phyloP scores from a whole-genome alignment of 2,329 filamentous ascomycete species.

The Westerdykella ornata region DNA sequence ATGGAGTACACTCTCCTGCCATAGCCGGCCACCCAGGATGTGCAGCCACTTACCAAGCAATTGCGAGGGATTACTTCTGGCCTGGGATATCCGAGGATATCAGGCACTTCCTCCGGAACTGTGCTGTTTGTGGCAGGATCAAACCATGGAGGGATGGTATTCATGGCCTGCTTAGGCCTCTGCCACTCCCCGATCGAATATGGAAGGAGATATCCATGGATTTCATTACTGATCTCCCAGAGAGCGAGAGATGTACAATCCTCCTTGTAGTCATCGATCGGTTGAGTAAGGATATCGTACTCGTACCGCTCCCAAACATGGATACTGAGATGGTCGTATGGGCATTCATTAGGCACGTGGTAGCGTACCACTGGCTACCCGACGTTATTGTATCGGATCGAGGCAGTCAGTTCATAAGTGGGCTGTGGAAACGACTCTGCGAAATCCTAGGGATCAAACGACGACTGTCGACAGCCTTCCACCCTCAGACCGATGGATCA shows the following conservation, averaged over 20 bases:
- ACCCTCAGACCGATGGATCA: background rate
- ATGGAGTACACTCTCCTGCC: constrained; percentile 1
- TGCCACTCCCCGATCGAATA: background rate
- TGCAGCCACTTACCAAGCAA: background rate
- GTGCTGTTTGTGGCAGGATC: background rate
- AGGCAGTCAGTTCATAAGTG: background rate
- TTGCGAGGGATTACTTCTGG: background rate
- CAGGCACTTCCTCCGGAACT: background rate
- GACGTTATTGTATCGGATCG: background rate
- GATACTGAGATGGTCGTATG: background rate
- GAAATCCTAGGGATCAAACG: background rate
- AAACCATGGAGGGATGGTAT: background rate
- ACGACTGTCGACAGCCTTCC: background rate
- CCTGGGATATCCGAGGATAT: background rate
- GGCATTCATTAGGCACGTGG: background rate
- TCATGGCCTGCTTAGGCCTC: background rate
- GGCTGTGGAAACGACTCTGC: background rate
- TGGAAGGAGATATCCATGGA: background rate
- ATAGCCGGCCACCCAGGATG: constrained; percentile 1
- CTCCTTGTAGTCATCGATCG: background rate
- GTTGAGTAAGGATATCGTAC: background rate
- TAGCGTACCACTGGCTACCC: background rate
- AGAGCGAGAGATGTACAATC: background rate
- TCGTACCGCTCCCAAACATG: background rate
- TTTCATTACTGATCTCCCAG: background rate